phyloP scores from a whole-genome alignment of 2,329 filamentous ascomycete species.

The Didymellaceae sp. region DNA sequence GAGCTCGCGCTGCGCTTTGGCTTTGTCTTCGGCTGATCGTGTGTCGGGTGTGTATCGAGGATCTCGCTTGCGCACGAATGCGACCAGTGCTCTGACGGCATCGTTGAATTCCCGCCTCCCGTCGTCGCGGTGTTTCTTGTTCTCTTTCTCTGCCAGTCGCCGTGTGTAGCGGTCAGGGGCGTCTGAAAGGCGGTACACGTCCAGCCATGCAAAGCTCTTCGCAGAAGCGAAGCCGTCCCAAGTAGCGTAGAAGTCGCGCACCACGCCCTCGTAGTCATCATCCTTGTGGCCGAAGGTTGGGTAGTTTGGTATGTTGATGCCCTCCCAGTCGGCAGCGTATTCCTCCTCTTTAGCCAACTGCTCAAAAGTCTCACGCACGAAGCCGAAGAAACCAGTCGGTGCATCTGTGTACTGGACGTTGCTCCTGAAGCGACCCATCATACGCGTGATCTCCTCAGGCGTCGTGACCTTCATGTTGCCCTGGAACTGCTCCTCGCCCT shows the following conservation, averaged over 20 bases:
- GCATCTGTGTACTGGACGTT: conserved; percentile 81
- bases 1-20: conserved; percentile 76
- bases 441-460: conserved; percentile 75
- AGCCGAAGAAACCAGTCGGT: conserved; percentile 83
- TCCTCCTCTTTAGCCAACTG: conserved; percentile 82
- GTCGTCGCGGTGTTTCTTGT: conserved; percentile 81
- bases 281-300: conserved; percentile 81
- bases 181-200: conserved; percentile 81
- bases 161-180: conserved; percentile 85
- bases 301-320: conserved; percentile 68
- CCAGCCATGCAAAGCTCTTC: conserved; percentile 90
- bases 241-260: conserved; percentile 78
- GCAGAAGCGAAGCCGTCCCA: conserved; percentile 85
- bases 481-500: conserved; percentile 62
- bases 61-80: conserved; percentile 90
- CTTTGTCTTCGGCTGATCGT: conserved; percentile 80
- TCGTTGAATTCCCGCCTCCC: conserved; percentile 90
- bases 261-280: conserved; percentile 76
- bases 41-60: conserved; percentile 80
- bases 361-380: conserved; percentile 77
- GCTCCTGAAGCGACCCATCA: conserved; percentile 82
- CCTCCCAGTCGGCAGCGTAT: conserved; percentile 73
- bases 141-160: conserved; percentile 93
- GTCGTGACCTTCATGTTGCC: conserved; percentile 78
- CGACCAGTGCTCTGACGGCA: conserved; percentile 82